Conservation (phyloP, 2,329 filamentous ascomycete genomes). For the Fusarium setosum region DNA sequence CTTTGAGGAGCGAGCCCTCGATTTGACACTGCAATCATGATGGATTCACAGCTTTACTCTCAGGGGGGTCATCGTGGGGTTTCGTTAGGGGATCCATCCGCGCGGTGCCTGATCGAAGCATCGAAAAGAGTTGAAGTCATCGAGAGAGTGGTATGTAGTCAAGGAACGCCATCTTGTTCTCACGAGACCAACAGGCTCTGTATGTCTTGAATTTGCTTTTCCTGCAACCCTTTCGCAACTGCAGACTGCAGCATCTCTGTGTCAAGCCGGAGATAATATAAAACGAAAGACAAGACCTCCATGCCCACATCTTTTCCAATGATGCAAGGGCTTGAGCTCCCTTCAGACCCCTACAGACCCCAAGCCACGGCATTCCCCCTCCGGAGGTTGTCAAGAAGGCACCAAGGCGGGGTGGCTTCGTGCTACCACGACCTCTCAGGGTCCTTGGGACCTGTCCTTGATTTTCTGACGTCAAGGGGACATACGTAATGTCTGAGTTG, state of each 20-base stretch:
- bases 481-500: conserved; percentile 18
- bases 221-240: neutral
- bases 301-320: neutral
- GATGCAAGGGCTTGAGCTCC: neutral
- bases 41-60: conserved; percentile 7
- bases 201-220: conserved; percentile 5
- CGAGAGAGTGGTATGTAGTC: neutral
- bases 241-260: neutral
- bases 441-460: conserved; percentile 12
- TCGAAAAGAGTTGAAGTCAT: neutral
- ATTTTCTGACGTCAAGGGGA: conserved; percentile 28
- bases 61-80: conserved; percentile 28
- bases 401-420: conserved; percentile 10
- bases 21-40: conserved; percentile 21
- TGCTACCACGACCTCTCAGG: neutral
- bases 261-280: neutral
- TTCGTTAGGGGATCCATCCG: neutral
- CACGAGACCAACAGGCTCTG: conserved; percentile 2
- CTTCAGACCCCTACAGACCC: conserved; percentile 7
- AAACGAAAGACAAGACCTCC: too few species aligned
- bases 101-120: neutral
- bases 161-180: neutral
- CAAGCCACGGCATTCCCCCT: conserved; percentile 5
- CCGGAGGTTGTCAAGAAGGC: conserved; percentile 4
- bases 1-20: neutral